Evolutionary conservation across 1,284 basidiomycete species (phyloP).

Genomic region (Inonotus hispidus): DNA sequence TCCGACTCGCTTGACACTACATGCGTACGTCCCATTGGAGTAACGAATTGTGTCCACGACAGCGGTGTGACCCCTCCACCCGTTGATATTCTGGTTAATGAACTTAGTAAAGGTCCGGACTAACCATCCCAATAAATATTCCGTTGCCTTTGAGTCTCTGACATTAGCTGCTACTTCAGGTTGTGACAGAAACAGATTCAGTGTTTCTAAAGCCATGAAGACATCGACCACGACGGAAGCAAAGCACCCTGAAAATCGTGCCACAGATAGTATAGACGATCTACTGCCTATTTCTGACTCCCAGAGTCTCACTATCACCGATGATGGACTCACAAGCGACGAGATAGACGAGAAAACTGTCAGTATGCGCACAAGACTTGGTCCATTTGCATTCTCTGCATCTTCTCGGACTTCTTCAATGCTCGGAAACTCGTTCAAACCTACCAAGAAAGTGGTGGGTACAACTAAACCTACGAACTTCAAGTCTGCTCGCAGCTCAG

Average conservation of each 20-base stretch:
- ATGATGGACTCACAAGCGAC: neutral
- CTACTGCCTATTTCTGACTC: neutral
- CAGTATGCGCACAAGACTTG: conserved; percentile 1
- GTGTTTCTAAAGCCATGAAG: too few relatives aligned
- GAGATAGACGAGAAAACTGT: conserved; percentile 7
- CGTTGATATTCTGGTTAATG: too few relatives aligned
- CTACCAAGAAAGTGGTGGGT: neutral
- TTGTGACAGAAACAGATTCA: too few relatives aligned
- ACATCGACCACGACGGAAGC: too few relatives aligned
- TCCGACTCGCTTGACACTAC: neutral
- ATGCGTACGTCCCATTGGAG: neutral
- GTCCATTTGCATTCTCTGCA: neutral
- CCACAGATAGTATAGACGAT: neutral
- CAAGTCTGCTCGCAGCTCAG: neutral
- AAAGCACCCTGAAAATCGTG: neutral
- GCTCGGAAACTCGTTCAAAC: neutral
- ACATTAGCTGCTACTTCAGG: too few relatives aligned
- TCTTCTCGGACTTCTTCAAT: neutral
- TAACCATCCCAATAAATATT: too few relatives aligned
- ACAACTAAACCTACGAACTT: neutral
- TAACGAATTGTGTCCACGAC: neutral
- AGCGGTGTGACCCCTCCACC: neutral
- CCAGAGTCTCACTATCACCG: neutral
- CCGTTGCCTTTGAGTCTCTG: too few relatives aligned
- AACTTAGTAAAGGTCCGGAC: too few relatives aligned